Evolutionary conservation across 257 asterid species (phyloP), one percentile per base, ranked within the genome.

Genomic region (Paraleonurus japonicus): DNA sequence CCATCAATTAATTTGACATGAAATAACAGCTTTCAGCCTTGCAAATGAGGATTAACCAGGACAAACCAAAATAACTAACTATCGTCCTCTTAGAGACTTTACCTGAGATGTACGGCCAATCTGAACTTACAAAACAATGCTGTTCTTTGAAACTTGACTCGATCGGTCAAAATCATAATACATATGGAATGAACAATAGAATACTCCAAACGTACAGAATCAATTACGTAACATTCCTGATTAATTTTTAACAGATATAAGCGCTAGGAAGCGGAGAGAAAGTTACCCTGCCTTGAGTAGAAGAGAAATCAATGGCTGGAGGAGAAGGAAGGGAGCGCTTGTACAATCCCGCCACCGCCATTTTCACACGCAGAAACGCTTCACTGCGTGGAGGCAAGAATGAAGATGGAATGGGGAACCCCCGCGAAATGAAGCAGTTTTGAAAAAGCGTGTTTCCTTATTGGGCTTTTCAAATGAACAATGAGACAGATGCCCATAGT

Each of bases 261-360:
- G 27, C 16, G 22, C 6, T 12, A 4, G 7, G 3, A 30, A 0
- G 32, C 24, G 7, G 41, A 64, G 2, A 35, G 51, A 8, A 11
- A 35, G 30, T 30, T 76, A 83, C 96, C 96, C 85, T 89, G 76
- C 96, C 96, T 57, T 82, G 86, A 37, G 81, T 59, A 59, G 94
- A 85, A 54, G 96, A 67, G 30, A 89, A 89, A 70, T 87, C 94
- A 60, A 84, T 60, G 35, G 96, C 92, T 2, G 96, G 96, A 50
- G 96, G 94, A 3, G 90, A 89, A 10, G 94, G 90, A 39, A 89
- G 92, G 35, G 78, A 43, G 20, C 96, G 89, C 79, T 82, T 78
- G 73, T 89, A 89, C 33, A 87, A 74, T 39, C 94, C 80, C 3
- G 84, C 87, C 62, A 73, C 79, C 67, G 91, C 85, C 89, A 87